Evolutionary conservation across 768 basidiomycete species (phyloP).

Genomic region (Mycena albidolilacea): DNA sequence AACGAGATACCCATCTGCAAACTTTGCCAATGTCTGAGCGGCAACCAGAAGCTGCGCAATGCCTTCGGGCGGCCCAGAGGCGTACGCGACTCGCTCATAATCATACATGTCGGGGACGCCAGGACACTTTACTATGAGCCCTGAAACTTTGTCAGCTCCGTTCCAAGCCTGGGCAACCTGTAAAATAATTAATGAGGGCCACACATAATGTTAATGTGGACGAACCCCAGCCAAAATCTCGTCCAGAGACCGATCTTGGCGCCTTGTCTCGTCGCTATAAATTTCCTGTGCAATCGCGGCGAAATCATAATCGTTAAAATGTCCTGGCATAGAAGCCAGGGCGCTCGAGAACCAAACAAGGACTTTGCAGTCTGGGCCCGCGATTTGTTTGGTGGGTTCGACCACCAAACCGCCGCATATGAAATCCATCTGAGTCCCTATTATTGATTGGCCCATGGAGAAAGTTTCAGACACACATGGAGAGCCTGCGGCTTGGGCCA

Average conservation of each 20-base stretch:
- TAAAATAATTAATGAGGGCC: background rate
- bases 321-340: background rate
- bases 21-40: slow-evolving; percentile 12
- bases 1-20: slow-evolving; percentile 13
- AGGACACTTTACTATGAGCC: slow-evolving; percentile 4
- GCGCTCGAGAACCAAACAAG: slow-evolving; percentile 22
- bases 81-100: slow-evolving; percentile 19
- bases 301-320: slow-evolving; percentile 28
- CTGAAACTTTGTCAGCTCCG: slow-evolving; percentile 16
- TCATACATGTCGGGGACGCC: slow-evolving; percentile 27
- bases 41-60: background rate
- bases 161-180: slow-evolving; percentile 14
- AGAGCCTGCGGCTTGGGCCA: slow-evolving; percentile 23
- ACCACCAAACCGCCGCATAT: slow-evolving; percentile 11
- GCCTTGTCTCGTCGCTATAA: slow-evolving; percentile 21
- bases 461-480: background rate
- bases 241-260: slow-evolving; percentile 17
- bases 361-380: slow-evolving; percentile 23
- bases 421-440: slow-evolving; percentile 23
- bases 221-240: slow-evolving; percentile 18
- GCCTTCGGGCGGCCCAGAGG: background rate
- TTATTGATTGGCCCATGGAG: background rate
- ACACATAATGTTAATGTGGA: background rate
- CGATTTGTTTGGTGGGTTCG: slow-evolving; percentile 17
- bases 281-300: slow-evolving; percentile 14